These are phyloP conservation scores for Podaxis mareebaensis DNA, from an alignment of 768 basidiomycete species.

Conservation along the genomic window DNA sequence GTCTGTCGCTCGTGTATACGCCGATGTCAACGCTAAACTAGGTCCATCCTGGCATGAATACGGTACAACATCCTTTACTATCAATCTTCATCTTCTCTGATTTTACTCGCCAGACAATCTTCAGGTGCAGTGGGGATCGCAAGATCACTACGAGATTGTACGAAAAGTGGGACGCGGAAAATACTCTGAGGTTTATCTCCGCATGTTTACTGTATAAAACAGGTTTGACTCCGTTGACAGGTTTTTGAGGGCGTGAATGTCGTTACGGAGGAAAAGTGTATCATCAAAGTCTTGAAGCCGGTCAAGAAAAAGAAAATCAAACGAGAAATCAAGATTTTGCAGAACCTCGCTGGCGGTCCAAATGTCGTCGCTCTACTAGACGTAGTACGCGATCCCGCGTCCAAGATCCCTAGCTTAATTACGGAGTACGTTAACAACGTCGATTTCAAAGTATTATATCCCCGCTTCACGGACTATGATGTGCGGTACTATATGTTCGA, in stretches of 20 bases:
- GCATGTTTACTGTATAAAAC: constrained; percentile 13
- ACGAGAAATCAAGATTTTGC: constrained; percentile 97
- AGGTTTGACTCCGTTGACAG: constrained; percentile 36
- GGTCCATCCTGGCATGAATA: constrained; percentile 97
- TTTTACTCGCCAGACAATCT: constrained; percentile 70
- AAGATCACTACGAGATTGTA: constrained; percentile 98
- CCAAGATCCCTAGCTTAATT: constrained; percentile 95
- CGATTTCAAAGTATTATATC: constrained; percentile 96
- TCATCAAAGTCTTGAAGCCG: constrained; percentile 98
- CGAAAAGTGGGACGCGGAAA: constrained; percentile 95
- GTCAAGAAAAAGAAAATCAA: constrained; percentile 99
- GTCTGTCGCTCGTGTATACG: constrained; percentile 84
- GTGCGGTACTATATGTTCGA: constrained; percentile 97
- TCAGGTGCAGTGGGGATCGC: constrained; percentile 95
- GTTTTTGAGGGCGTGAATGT: constrained; percentile 94
- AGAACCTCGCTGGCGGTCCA: constrained; percentile 94
- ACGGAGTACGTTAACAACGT: constrained; percentile 98
- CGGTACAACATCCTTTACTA: constrained; percentile 48
- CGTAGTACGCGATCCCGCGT: constrained; percentile 93
- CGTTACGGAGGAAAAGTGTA: constrained; percentile 90
- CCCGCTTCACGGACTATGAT: constrained; percentile 93
- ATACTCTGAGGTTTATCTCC: constrained; percentile 77
- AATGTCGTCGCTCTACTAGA: constrained; percentile 93
- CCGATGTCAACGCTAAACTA: constrained; percentile 84
- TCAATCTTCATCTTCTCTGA: constrained; percentile 23